Conservation (phyloP, 2,329 filamentous ascomycete species). For the Didymella pomorum region DNA sequence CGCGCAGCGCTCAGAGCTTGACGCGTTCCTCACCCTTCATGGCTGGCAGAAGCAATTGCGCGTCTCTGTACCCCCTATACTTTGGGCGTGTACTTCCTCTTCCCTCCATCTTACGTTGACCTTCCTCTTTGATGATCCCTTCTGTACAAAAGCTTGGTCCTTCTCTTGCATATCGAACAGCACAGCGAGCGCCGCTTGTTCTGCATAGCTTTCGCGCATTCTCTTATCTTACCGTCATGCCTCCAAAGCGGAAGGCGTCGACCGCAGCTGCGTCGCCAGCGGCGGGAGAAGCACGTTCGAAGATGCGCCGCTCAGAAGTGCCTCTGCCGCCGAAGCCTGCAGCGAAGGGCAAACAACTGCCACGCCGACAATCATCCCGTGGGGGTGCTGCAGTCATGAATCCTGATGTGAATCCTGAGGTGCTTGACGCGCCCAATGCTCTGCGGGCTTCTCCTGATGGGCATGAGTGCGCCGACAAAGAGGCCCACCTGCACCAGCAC, state of each 20-base stretch:
- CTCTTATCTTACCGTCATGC: conserved; percentile 30
- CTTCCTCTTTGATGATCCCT: conserved; percentile 41
- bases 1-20: conserved; percentile 26
- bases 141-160: conserved; percentile 30
- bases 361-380: conserved; percentile 41
- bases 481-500: conserved; percentile 22
- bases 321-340: conserved; percentile 34
- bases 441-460: conserved; percentile 56
- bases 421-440: conserved; percentile 54
- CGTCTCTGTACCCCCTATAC: conserved; percentile 10
- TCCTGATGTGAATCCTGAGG: conserved; percentile 50
- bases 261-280: conserved; percentile 30
- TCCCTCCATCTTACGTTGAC: conserved; percentile 13
- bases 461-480: conserved; percentile 31
- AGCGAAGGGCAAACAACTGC: conserved; percentile 24
- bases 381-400: conserved; percentile 36
- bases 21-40: conserved; percentile 32
- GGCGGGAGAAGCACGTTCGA: conserved; percentile 22
- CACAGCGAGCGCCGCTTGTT: conserved; percentile 25
- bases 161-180: conserved; percentile 32
- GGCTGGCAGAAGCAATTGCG: conserved; percentile 19
- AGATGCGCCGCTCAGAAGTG: conserved; percentile 34
- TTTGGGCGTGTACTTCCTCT: conserved; percentile 6
- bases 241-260: conserved; percentile 44
- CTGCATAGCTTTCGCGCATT: conserved; percentile 18